phyloP scores from a whole-genome alignment of 2,329 filamentous ascomycete genomes.

The Mycocentrospora acerina region DNA sequence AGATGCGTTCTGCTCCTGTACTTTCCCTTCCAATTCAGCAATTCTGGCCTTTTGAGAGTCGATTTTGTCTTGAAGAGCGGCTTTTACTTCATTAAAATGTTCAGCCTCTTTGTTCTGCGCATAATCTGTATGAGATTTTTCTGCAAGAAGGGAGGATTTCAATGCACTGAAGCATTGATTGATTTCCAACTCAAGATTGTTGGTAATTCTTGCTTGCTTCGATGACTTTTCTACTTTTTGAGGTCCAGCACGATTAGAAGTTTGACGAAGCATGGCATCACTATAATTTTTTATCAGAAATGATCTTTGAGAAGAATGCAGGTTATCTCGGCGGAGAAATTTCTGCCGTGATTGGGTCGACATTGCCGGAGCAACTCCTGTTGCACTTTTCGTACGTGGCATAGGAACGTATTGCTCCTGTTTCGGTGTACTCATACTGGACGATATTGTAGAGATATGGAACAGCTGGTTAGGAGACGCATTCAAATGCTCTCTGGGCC shows the following conservation, averaged over 20 bases:
- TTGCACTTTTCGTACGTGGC: too few relatives aligned
- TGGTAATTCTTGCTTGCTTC: constrained; percentile 4
- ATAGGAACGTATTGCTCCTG: too few relatives aligned
- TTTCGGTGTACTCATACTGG: too few relatives aligned
- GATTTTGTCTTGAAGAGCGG: constrained; percentile 9
- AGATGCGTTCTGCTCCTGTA: constrained; percentile 2
- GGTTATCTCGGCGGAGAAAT: too few relatives aligned
- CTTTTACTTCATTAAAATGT: constrained; percentile 9
- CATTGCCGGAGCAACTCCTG: too few relatives aligned
- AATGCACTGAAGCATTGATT: constrained; percentile 10
- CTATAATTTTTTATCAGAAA: background rate
- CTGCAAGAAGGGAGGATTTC: constrained; percentile 10
- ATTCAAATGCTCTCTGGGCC: too few relatives aligned
- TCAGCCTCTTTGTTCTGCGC: constrained; percentile 3
- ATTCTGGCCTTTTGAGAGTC: constrained; percentile 9
- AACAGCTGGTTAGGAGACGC: too few relatives aligned
- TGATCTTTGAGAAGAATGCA: background rate
- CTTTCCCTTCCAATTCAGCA: constrained; percentile 8
- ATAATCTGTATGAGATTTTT: constrained; percentile 12
- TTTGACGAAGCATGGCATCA: constrained; percentile 1
- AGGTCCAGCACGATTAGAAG: background rate
- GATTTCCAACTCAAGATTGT: background rate
- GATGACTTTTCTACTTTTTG: constrained; percentile 12
- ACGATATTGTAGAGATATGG: too few relatives aligned
- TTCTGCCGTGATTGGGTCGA: too few relatives aligned